Evolutionary conservation across 352 stramenopile species (phyloP), one percentile per base, ranked within the genome.

Genomic region (Blastocystis sp.): DNA sequence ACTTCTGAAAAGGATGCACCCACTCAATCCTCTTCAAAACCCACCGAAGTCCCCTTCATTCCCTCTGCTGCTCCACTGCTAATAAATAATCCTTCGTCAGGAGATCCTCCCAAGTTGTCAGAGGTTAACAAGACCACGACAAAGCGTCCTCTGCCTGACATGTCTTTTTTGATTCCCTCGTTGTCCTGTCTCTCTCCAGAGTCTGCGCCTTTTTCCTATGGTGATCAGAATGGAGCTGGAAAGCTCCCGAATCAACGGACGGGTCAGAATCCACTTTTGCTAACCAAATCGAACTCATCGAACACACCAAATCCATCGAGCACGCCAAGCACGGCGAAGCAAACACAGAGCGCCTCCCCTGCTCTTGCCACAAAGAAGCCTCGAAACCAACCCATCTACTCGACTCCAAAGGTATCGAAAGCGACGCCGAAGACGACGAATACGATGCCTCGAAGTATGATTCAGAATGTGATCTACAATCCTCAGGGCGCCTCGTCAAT

Each of bases 151-250:
- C 55, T 66, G 7, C 73, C 59, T 13, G 53, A 84, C 56, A 84
- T 84, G 73, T 66, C 73, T 2, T 66, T 69, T 29, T 43, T 84
- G n/a, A 84, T 84, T 69, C 73, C 73, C 20, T 55, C 73, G 5
- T 20, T 84, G 11, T 59, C 50, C 20, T 34, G 29, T 18, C 53
- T 84, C 2, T 18, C 56, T 15, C 41, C 54, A 5, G 13, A 37
- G 2, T 18, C 7, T 34, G 29, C 20, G 11, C 50, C 50, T n/a
- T 59, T 59, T n/a, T n/a, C 20, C 50, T n/a, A 13, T 59, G 11
- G 1, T 2, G 11, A 13, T 13, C 11, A 59, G 13, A n/a, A 1
- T 59, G 50, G 11, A 1, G 50, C 50, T 13, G 11, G 11, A 13
- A 59, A 59, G 50, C 50, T 59, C 50, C 50, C 50, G 11, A 59